Evolutionary conservation across 2,329 filamentous ascomycete species (phyloP).

Genomic region (Westerdykella sp.): DNA sequence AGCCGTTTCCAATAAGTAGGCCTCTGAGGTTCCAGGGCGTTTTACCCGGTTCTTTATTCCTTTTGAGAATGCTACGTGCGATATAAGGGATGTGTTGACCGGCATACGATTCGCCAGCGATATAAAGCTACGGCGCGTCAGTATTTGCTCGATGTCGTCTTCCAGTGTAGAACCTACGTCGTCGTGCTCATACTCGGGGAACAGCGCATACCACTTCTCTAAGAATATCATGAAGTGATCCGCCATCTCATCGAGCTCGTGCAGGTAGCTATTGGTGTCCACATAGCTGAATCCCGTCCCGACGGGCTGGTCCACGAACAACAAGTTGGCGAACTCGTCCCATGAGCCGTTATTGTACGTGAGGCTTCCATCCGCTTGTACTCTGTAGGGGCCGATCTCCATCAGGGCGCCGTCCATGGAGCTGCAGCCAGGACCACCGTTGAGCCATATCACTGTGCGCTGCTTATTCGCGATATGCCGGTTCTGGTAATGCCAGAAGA

Average conservation of each 20-base stretch:
- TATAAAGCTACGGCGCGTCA: slow-evolving; percentile 62
- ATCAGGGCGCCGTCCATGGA: slow-evolving; percentile 96
- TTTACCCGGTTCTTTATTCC: slow-evolving; percentile 59
- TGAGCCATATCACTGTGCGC: slow-evolving; percentile 92
- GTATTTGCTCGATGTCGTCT: slow-evolving; percentile 1
- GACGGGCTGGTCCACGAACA: slow-evolving; percentile 96
- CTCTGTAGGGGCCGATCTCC: slow-evolving; percentile 88
- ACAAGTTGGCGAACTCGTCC: slow-evolving; percentile 95
- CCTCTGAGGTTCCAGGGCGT: slow-evolving; percentile 72
- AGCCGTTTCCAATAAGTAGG: slow-evolving; percentile 91
- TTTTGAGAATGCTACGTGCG: slow-evolving; percentile 79
- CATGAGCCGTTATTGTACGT: slow-evolving; percentile 88
- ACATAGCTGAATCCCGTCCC: slow-evolving; percentile 96
- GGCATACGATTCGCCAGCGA: slow-evolving; percentile 93
- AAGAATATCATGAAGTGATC: slow-evolving; percentile 81
- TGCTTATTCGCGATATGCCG: slow-evolving; percentile 88
- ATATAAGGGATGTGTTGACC: slow-evolving; percentile 98
- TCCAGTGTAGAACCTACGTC: slow-evolving; percentile 59
- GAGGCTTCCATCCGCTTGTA: slow-evolving; percentile 67
- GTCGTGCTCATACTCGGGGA: slow-evolving; percentile 85
- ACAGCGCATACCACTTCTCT: slow-evolving; percentile 84
- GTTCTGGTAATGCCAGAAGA: slow-evolving; percentile 98
- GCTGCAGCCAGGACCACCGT: slow-evolving; percentile 93
- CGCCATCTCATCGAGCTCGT: slow-evolving; percentile 84
- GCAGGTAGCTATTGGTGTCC: slow-evolving; percentile 78